These are phyloP conservation scores for Microsporum audouinii DNA, from an alignment of 2,329 filamentous ascomycete species.

Conservation along the genomic window DNA sequence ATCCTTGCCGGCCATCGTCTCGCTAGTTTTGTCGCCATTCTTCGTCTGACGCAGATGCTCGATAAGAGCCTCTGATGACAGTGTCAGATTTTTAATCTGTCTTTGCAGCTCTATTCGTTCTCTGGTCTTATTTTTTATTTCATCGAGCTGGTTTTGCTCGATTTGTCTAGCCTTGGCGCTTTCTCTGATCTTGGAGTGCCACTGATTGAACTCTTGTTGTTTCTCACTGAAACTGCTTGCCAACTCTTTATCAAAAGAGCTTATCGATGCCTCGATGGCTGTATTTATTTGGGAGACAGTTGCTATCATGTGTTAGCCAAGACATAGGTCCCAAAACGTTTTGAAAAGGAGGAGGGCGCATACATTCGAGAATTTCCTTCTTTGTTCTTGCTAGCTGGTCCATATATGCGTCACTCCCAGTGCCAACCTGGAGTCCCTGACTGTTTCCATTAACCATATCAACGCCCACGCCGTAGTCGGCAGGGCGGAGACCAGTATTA, in stretches of 20 bases:
- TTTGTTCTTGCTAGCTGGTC: constrained; percentile 36
- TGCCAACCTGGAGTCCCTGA: constrained; percentile 34
- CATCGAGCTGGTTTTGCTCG: constrained; percentile 61
- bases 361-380: constrained; percentile 37
- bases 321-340: constrained; percentile 7
- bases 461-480: constrained; percentile 87
- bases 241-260: constrained; percentile 67
- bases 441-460: constrained; percentile 43
- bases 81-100: constrained; percentile 65
- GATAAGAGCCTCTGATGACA: constrained; percentile 49
- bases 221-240: constrained; percentile 71
- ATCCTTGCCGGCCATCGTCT: not conserved
- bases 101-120: constrained; percentile 53
- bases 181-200: constrained; percentile 69
- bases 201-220: constrained; percentile 68
- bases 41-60: constrained; percentile 28
- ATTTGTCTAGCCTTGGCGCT: constrained; percentile 68
- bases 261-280: constrained; percentile 75
- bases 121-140: constrained; percentile 54
- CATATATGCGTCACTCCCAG: constrained; percentile 31
- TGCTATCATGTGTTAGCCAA: constrained; percentile 29
- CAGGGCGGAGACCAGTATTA: constrained; percentile 70
- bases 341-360: constrained; percentile 10
- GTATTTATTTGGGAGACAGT: constrained; percentile 28
- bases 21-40: not conserved